A percentile compares a stretch with the other conserved stretches of the same genome.
Evolutionary conservation across 176 grass and related monocot genomes (phyloP).

Genomic region (Aegilops bicornis): DNA sequence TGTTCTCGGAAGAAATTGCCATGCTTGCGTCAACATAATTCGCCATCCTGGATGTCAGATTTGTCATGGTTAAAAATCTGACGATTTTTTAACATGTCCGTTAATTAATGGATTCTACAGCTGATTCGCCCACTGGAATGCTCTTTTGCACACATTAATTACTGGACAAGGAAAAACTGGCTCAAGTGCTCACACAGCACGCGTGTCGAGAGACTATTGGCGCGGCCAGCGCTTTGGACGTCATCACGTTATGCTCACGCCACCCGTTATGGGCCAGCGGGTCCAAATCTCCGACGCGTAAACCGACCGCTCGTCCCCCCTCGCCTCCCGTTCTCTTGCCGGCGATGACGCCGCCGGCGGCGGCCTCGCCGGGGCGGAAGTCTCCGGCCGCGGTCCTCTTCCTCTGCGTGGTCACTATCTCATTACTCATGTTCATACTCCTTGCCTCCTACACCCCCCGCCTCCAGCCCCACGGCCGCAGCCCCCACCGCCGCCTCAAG

Average conservation of each 20-base stretch:
- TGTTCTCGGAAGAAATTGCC: no score
- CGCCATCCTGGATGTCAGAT: no score
- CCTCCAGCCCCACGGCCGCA: conserved; percentile 25
- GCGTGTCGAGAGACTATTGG: conserved; percentile 22
- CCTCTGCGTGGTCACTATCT: conserved; percentile 40
- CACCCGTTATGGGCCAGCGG: conserved; percentile 12
- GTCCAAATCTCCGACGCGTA: conserved; percentile 36
- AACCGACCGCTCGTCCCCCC: neutral
- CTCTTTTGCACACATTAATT: no score
- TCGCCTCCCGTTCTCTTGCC: conserved; percentile 18
- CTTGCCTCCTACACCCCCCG: conserved; percentile 45
- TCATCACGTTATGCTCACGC: neutral
- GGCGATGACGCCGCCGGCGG: conserved; percentile 23
- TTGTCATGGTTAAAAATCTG: no score
- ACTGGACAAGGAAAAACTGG: no score
- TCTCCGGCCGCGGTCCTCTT: conserved; percentile 31
- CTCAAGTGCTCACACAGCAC: neutral
- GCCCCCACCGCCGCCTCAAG: conserved; percentile 70
- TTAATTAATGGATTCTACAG: neutral
- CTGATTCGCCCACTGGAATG: no score
- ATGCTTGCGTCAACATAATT: no score
- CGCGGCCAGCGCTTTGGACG: neutral
- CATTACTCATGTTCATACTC: conserved; percentile 48
- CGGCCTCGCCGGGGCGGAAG: conserved; percentile 24
- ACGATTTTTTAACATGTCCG: no score